Percentiles rank a stretch among this genome's conserved stretches.
These are phyloP conservation scores for Phyllosticta capitalensis DNA, from an alignment of 2,329 filamentous ascomycete species.

Conservation along the genomic window DNA sequence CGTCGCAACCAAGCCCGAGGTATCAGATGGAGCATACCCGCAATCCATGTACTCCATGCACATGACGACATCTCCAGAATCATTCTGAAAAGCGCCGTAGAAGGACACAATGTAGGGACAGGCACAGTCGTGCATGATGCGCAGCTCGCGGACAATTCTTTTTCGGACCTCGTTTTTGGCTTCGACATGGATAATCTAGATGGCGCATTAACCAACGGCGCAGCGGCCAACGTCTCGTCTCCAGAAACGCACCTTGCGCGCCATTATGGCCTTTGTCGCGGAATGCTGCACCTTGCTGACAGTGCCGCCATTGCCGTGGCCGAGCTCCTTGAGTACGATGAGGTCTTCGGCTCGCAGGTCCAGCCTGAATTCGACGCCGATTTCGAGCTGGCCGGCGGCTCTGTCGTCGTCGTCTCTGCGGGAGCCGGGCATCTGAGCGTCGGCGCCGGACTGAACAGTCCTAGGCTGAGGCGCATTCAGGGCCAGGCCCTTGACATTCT, in stretches of 20 bases:
- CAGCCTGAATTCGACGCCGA: slow-evolving; percentile 93
- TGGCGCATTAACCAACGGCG: neutral
- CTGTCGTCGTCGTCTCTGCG: slow-evolving; percentile 47
- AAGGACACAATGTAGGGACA: slow-evolving; percentile 96
- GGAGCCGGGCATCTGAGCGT: slow-evolving; percentile 51
- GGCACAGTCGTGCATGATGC: slow-evolving; percentile 97
- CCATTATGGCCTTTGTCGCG: slow-evolving; percentile 93
- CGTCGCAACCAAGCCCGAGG: neutral
- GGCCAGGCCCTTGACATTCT: slow-evolving; percentile 95
- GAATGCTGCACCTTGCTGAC: slow-evolving; percentile 97
- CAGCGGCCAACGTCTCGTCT: slow-evolving; percentile 7
- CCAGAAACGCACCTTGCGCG: slow-evolving; percentile 65
- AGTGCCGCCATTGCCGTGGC: slow-evolving; percentile 91
- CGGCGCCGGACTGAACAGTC: slow-evolving; percentile 62
- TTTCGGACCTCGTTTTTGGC: slow-evolving; percentile 95
- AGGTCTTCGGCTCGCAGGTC: slow-evolving; percentile 88
- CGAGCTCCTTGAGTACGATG: slow-evolving; percentile 86
- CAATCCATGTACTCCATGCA: slow-evolving; percentile 99
- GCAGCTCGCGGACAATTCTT: slow-evolving; percentile 90
- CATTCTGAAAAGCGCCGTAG: slow-evolving; percentile 94
- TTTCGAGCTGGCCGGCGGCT: slow-evolving; percentile 69
- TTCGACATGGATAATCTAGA: slow-evolving; percentile 90
- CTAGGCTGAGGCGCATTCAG: slow-evolving; percentile 71
- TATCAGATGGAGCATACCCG: slow-evolving; percentile 53
- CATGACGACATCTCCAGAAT: slow-evolving; percentile 96